Conservation (phyloP, 2,329 filamentous ascomycete genomes). For the Huntiella decipiens region DNA sequence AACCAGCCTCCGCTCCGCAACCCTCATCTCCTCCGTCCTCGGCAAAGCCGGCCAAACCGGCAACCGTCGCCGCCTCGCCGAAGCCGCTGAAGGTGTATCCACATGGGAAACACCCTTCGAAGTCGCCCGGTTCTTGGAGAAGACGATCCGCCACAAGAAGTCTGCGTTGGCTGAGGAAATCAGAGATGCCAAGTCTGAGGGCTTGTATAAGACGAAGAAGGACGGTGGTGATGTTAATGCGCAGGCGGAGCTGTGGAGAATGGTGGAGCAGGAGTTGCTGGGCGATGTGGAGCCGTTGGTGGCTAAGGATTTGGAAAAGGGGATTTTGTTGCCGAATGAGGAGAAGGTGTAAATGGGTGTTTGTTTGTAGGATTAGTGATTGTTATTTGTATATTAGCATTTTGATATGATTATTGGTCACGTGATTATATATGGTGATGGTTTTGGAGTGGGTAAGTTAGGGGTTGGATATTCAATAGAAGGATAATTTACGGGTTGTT, state of each 20-base stretch:
- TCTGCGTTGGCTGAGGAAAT: conserved; percentile 5
- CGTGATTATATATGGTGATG: background rate
- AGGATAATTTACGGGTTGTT: too few relatives aligned
- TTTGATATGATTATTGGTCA: background rate
- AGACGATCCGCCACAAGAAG: conserved; percentile 10
- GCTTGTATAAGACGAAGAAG: conserved; percentile 7
- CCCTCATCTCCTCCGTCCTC: conserved; percentile 68
- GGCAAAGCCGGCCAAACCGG: conserved; percentile 70
- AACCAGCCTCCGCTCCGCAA: conserved; percentile 55
- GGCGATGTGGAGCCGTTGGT: conserved; percentile 6
- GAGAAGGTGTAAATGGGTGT: background rate
- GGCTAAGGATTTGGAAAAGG: conserved; percentile 8
- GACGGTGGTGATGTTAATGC: conserved; percentile 11
- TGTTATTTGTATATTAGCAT: background rate
- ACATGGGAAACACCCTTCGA: conserved; percentile 37
- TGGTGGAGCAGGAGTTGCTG: conserved; percentile 10
- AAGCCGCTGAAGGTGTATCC: conserved; percentile 42
- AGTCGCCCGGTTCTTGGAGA: conserved; percentile 22
- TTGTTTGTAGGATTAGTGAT: background rate
- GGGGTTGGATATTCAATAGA: background rate
- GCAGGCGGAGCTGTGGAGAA: conserved; percentile 10
- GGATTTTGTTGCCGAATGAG: conserved; percentile 7
- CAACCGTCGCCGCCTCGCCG: conserved; percentile 43
- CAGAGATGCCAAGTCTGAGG: conserved; percentile 7
- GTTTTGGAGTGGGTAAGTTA: background rate